These are phyloP conservation scores for Cantharellus anzutake DNA, from an alignment of 768 basidiomycete genomes.

Conservation along the genomic window DNA sequence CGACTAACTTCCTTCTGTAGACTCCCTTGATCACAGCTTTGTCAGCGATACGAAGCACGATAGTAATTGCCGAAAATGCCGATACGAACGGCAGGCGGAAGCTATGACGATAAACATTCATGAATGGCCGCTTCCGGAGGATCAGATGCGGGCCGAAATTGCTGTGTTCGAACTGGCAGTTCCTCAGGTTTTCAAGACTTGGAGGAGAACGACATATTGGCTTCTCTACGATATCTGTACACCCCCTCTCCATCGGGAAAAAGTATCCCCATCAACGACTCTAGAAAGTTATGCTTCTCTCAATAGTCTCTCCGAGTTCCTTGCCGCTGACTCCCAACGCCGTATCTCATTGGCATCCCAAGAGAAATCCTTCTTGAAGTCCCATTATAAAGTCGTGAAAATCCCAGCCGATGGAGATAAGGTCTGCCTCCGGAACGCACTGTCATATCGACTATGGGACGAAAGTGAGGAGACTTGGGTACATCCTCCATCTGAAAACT, in stretches of 20 bases:
- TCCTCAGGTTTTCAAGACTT: slow-evolving; percentile 1
- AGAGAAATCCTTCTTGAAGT: not conserved
- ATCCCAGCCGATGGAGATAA: not conserved
- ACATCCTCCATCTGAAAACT: slow-evolving; percentile 5
- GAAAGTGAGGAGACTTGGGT: slow-evolving; percentile 4
- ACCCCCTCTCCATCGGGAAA: not conserved
- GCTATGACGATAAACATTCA: slow-evolving; percentile 18
- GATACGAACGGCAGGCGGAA: slow-evolving; percentile 7
- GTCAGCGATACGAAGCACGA: not conserved
- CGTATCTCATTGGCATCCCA: not conserved
- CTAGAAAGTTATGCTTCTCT: not conserved
- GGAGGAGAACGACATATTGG: not conserved
- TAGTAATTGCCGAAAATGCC: slow-evolving; percentile 17
- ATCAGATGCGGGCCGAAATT: slow-evolving; percentile 11
- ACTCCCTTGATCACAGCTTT: not conserved
- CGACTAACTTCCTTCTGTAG: not conserved
- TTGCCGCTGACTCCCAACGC: not conserved
- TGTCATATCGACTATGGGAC: slow-evolving; percentile 19
- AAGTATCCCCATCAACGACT: not conserved
- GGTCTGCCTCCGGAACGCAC: slow-evolving; percentile 14
- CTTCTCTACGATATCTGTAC: slow-evolving; percentile 2
- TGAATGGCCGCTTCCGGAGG: slow-evolving; percentile 29
- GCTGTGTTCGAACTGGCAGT: not conserved
- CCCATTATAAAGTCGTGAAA: not conserved
- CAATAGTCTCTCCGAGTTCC: not conserved